These are phyloP conservation scores for Limonium bicolor DNA, from an alignment of 148 eudicot genomes.

Conservation along the genomic window DNA sequence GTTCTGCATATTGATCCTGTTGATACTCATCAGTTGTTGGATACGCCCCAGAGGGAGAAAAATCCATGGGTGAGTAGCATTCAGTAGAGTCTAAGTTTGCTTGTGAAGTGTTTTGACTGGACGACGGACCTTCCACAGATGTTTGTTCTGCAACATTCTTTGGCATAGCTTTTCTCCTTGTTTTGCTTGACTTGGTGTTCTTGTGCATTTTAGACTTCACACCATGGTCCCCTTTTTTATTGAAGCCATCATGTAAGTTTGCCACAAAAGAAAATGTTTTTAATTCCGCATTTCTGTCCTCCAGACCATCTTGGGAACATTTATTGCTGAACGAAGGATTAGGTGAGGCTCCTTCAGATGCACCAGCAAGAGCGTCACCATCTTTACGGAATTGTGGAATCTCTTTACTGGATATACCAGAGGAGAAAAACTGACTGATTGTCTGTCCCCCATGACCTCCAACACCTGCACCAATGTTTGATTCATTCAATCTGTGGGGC, in stretches of 20 bases:
- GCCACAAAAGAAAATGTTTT: conserved; percentile 26
- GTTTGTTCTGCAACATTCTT: conserved; percentile 15
- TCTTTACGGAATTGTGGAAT: conserved; percentile 4
- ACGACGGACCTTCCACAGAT: conserved; percentile 12
- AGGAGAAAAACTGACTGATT: no score
- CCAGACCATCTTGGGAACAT: no score
- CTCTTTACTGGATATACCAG: no score
- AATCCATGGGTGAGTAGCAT: conserved; percentile 85
- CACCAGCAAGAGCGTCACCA: conserved; percentile 17
- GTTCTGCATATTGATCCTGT: neutral
- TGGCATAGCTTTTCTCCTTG: conserved; percentile 29
- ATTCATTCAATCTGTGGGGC: no score
- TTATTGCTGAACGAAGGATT: no score
- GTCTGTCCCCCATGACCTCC: no score
- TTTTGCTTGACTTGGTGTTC: conserved; percentile 25
- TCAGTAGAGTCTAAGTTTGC: conserved; percentile 29
- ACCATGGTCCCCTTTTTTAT: conserved; percentile 18
- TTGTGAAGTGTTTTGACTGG: conserved; percentile 20
- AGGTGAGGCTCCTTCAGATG: conserved; percentile 7
- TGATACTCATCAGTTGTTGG: neutral
- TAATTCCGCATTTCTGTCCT: conserved; percentile 19
- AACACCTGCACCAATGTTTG: no score
- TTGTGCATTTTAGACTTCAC: conserved; percentile 19
- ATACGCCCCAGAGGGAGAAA: conserved; percentile 57
- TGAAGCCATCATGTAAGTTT: conserved; percentile 19